A percentile compares a stretch with the other conserved stretches of the same genome.
These are phyloP conservation scores for Saprolegnia parasitica DNA, from an alignment of 352 stramenopile species.

Conservation along the genomic window DNA sequence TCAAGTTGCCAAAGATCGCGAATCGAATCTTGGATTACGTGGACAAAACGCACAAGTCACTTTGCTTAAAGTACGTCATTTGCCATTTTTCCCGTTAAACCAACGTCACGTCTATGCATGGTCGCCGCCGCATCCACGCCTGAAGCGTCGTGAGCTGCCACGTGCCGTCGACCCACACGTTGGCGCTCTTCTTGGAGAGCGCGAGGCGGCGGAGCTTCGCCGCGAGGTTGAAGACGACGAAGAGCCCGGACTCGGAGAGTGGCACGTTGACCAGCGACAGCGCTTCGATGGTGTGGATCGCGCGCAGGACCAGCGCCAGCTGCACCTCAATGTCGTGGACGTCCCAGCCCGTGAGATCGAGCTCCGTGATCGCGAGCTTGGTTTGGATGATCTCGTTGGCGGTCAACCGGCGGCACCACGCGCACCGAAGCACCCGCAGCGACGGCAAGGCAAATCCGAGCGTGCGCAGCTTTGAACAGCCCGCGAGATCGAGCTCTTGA, in stretches of 20 bases:
- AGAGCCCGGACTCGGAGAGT: not conserved
- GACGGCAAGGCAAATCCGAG: not conserved
- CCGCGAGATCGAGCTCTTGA: not conserved
- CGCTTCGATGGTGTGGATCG: not conserved
- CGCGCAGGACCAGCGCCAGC: not conserved
- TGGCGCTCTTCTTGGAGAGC: not conserved
- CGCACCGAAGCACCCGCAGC: not conserved
- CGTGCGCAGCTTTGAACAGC: not conserved
- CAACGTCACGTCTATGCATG: not conserved
- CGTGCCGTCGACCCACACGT: not conserved
- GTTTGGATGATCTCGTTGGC: not conserved
- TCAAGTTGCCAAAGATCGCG: constrained; percentile 1
- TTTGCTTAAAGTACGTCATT: not conserved
- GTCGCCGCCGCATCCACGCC: not conserved
- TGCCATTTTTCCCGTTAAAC: not conserved
- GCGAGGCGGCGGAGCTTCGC: not conserved
- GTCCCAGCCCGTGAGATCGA: not conserved
- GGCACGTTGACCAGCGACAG: not conserved
- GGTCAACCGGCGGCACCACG: not conserved
- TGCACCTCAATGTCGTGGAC: not conserved
- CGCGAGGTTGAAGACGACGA: not conserved
- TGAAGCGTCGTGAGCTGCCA: not conserved
- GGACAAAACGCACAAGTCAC: not conserved
- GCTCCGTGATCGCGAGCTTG: not conserved
- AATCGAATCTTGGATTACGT: not conserved